phyloP scores from a whole-genome alignment of 2,329 filamentous ascomycete species.

The Tricladium varicosporioides region DNA sequence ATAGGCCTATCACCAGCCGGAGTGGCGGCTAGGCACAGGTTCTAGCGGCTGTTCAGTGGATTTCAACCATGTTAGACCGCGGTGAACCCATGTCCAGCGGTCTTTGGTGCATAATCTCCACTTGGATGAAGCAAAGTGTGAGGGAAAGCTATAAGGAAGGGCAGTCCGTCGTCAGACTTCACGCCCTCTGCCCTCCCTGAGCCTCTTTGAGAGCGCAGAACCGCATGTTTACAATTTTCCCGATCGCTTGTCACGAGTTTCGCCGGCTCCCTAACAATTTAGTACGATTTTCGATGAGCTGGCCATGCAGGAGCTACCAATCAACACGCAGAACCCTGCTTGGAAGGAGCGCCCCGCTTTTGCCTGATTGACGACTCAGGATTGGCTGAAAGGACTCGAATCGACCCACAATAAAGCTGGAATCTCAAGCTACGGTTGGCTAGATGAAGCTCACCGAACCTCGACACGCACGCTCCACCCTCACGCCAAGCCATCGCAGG shows the following conservation, averaged over 20 bases:
- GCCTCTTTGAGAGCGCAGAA: background rate
- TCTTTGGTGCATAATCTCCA: constrained; percentile 22
- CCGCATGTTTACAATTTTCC: background rate
- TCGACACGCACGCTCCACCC: constrained; percentile 9
- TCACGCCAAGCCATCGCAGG: constrained; percentile 8
- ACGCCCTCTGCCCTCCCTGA: background rate
- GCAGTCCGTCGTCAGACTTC: constrained; percentile 1
- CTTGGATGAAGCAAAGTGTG: constrained; percentile 11
- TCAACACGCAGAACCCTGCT: constrained; percentile 4
- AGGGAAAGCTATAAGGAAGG: constrained; percentile 16
- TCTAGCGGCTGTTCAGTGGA: constrained; percentile 5
- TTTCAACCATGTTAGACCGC: constrained; percentile 15
- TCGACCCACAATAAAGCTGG: background rate
- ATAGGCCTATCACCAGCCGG: constrained; percentile 16
- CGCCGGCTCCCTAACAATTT: background rate
- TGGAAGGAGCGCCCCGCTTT: background rate
- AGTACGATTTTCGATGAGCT: background rate
- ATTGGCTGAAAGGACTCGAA: background rate
- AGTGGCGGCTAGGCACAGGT: constrained; percentile 9
- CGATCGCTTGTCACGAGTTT: constrained; percentile 1
- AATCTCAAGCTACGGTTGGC: no score
- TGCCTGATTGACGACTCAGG: background rate
- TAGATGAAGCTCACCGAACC: constrained; percentile 12
- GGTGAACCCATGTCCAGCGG: constrained; percentile 14
- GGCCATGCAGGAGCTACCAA: constrained; percentile 14